Conservation (phyloP, 2,329 filamentous ascomycete species). For the Fusarium solani-melongenae region DNA sequence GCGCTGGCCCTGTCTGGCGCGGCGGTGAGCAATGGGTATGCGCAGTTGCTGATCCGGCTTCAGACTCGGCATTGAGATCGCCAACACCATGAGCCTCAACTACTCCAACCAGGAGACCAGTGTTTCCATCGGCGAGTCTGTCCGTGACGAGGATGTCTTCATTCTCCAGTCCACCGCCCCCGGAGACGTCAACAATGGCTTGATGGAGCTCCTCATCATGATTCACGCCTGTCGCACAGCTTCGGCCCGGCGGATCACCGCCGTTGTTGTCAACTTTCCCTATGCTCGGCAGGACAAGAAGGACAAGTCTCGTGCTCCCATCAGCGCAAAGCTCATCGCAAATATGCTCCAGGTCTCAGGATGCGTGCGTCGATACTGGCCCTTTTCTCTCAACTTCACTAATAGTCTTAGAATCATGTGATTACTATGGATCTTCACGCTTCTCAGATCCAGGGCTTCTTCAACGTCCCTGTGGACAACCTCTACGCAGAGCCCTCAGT, state of each 20-base stretch:
- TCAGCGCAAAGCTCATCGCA: slow-evolving; percentile 93
- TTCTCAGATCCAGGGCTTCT: slow-evolving; percentile 95
- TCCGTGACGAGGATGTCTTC: slow-evolving; percentile 98
- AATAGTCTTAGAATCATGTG: slow-evolving; percentile 58
- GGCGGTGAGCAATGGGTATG: slow-evolving; percentile 4
- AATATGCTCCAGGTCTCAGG: slow-evolving; percentile 98
- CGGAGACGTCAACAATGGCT: slow-evolving; percentile 95
- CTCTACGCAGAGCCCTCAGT: slow-evolving; percentile 95
- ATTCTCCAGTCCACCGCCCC: slow-evolving; percentile 95
- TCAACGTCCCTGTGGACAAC: slow-evolving; percentile 82
- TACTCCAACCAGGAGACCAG: slow-evolving; percentile 90
- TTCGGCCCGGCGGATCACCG: slow-evolving; percentile 87
- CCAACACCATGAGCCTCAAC: slow-evolving; percentile 83
- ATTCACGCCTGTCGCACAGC: slow-evolving; percentile 86
- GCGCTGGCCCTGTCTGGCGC: neutral
- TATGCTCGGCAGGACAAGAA: slow-evolving; percentile 99
- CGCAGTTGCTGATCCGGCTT: slow-evolving; percentile 39
- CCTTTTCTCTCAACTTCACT: slow-evolving; percentile 7
- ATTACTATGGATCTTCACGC: slow-evolving; percentile 98
- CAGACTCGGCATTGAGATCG: slow-evolving; percentile 81
- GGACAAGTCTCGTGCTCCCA: slow-evolving; percentile 91
- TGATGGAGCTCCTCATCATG: slow-evolving; percentile 99
- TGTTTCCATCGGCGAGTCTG: slow-evolving; percentile 94
- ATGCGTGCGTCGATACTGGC: slow-evolving; percentile 59
- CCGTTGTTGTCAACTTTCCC: slow-evolving; percentile 94